These are phyloP conservation scores for Suhomyces bokatorum DNA, from an alignment of 1,139 yeast species.

Conservation along the genomic window DNA sequence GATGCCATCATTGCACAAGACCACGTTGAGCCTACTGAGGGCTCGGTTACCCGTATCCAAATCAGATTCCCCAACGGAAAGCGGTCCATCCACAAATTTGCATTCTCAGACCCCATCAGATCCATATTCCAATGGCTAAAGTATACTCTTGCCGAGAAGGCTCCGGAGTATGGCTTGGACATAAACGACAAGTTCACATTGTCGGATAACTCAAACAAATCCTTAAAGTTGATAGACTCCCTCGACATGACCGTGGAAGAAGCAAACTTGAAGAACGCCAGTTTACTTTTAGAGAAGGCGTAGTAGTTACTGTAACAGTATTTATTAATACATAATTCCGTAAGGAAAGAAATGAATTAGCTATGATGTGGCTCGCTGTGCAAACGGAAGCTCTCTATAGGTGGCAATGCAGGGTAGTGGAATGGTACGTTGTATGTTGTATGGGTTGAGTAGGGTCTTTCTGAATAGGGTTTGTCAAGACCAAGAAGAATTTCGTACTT, in stretches of 20 bases:
- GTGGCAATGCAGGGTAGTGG: conserved; percentile 25
- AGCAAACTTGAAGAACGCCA: conserved; percentile 80
- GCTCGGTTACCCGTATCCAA: conserved; percentile 74
- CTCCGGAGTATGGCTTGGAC: conserved; percentile 48
- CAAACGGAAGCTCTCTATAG: conserved; percentile 26
- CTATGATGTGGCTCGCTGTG: not conserved
- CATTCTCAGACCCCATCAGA: conserved; percentile 43
- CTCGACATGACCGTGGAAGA: conserved; percentile 64
- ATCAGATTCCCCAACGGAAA: conserved; percentile 85
- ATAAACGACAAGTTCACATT: conserved; percentile 42
- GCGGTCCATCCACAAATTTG: conserved; percentile 74
- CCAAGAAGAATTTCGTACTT: conserved; percentile 16
- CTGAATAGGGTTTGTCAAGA: conserved; percentile 10
- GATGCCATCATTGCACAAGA: conserved; percentile 47
- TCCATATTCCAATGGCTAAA: conserved; percentile 46
- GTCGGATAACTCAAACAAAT: conserved; percentile 64
- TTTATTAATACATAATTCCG: conserved; percentile 10
- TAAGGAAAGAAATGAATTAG: conserved; percentile 9
- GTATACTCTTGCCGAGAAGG: conserved; percentile 54
- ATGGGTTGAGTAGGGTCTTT: conserved; percentile 9
- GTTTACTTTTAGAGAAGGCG: conserved; percentile 63
- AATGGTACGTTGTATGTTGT: conserved; percentile 5
- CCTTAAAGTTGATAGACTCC: conserved; percentile 63
- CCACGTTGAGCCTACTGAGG: conserved; percentile 65
- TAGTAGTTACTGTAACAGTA: conserved; percentile 9